Percentiles rank a stretch among this genome's conserved stretches.
Evolutionary conservation across 2,329 filamentous ascomycete genomes (phyloP).

Genomic region (Xylaria sp.): DNA sequence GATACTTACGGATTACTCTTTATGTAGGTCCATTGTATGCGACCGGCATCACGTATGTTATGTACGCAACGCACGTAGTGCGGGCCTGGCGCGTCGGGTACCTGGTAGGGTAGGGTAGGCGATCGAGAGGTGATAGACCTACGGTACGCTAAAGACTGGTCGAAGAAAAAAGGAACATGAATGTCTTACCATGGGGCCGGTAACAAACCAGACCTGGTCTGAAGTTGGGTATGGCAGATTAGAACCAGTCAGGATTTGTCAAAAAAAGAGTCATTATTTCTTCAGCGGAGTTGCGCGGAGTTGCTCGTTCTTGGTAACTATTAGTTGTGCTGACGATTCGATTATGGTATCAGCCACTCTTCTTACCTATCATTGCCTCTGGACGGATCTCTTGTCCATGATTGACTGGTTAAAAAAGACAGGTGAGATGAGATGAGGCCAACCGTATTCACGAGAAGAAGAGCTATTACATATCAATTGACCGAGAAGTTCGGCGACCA

Average conservation of each 20-base stretch:
- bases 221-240: too few relatives aligned
- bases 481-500: conserved; percentile 19
- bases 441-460: background rate
- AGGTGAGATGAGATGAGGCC: too few relatives aligned
- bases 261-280: too few relatives aligned
- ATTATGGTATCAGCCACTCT: too few relatives aligned
- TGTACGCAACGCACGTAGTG: background rate
- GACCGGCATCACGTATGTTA: background rate
- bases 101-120: too few relatives aligned
- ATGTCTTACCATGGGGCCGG: background rate
- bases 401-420: background rate
- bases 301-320: too few relatives aligned
- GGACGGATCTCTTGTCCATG: background rate
- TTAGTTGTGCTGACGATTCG: too few relatives aligned
- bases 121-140: too few relatives aligned
- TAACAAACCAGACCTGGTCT: background rate
- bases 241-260: too few relatives aligned
- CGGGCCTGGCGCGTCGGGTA: background rate
- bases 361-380: too few relatives aligned
- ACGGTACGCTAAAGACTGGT: background rate
- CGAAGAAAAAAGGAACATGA: background rate
- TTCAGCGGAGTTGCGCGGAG: too few relatives aligned
- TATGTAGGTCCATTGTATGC: background rate
- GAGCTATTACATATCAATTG: background rate
- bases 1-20: too few relatives aligned